These are phyloP conservation scores for Mucor plumbeus DNA, from an alignment of 371 early-diverging fungal genomes.

Conservation along the genomic window DNA sequence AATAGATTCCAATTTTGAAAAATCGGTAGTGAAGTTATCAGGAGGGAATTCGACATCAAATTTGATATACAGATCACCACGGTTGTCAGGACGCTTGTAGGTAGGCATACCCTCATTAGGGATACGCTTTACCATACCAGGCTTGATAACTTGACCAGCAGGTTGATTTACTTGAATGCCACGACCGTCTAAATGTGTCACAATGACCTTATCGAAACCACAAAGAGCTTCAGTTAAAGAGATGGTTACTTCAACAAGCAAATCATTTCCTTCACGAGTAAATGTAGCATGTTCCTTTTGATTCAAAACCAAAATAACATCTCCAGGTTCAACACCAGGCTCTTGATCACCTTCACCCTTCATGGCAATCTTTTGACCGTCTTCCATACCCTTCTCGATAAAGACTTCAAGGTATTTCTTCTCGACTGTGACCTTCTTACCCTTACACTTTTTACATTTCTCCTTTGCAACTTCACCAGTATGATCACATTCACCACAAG, in stretches of 20 bases:
- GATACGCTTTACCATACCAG: slow-evolving; percentile 85
- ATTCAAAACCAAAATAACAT: slow-evolving; percentile 84
- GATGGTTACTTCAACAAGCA: slow-evolving; percentile 78
- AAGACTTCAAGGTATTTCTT: slow-evolving; percentile 90
- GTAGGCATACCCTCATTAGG: slow-evolving; percentile 95
- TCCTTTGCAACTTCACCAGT: slow-evolving; percentile 68
- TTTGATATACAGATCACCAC: slow-evolving; percentile 90
- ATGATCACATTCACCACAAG: slow-evolving; percentile 34
- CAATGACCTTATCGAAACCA: slow-evolving; percentile 82
- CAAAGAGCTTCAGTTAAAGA: slow-evolving; percentile 91
- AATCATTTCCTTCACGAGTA: slow-evolving; percentile 78
- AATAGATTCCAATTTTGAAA: slow-evolving; percentile 54
- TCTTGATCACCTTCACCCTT: slow-evolving; percentile 85
- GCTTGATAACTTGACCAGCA: slow-evolving; percentile 92
- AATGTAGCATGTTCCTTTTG: slow-evolving; percentile 84
- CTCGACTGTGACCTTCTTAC: slow-evolving; percentile 79
- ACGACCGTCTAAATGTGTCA: slow-evolving; percentile 93
- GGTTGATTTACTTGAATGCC: slow-evolving; percentile 84
- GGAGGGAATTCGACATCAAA: slow-evolving; percentile 96
- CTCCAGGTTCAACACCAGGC: slow-evolving; percentile 84
- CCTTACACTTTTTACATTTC: slow-evolving; percentile 87
- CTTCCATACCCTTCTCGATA: slow-evolving; percentile 91
- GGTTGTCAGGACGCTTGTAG: slow-evolving; percentile 83
- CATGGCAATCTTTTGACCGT: slow-evolving; percentile 90
- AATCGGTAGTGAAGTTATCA: slow-evolving; percentile 70